phyloP scores from a whole-genome alignment of 106 monocot genomes.

The Agapanthus africanus region DNA sequence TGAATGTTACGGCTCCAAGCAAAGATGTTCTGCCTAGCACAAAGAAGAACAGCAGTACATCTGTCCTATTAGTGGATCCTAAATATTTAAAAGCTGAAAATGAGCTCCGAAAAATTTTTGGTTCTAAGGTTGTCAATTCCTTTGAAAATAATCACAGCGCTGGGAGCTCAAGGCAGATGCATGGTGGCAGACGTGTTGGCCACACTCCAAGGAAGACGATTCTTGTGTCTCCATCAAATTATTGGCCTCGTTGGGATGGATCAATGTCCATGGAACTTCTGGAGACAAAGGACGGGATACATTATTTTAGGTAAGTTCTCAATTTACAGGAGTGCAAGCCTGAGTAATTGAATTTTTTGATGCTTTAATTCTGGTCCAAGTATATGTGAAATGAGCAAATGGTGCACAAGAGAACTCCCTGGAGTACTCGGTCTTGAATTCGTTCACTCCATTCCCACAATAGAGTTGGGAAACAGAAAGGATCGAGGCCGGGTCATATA shows the following conservation, averaged over 20 bases:
- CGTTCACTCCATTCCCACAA: too few relatives aligned
- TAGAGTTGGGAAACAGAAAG: too few relatives aligned
- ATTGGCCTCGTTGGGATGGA: conserved; percentile 90
- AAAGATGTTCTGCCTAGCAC: conserved; percentile 13
- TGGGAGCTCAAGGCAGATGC: conserved; percentile 59
- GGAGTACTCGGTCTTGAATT: too few relatives aligned
- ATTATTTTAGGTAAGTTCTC: conserved; percentile 71
- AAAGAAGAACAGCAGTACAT: conserved; percentile 20
- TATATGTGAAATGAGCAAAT: background rate
- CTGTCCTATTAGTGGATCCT: conserved; percentile 59
- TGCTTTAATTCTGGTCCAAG: background rate
- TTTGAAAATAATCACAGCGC: conserved; percentile 56
- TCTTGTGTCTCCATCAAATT: conserved; percentile 61
- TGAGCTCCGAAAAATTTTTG: conserved; percentile 88
- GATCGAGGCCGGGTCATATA: too few relatives aligned
- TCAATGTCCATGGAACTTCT: conserved; percentile 87
- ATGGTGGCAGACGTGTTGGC: conserved; percentile 54
- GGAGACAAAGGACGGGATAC: conserved; percentile 60
- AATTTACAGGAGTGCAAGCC: background rate
- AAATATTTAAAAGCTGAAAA: conserved; percentile 91
- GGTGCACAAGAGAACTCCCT: too few relatives aligned
- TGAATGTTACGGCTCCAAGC: conserved; percentile 8
- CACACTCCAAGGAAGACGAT: conserved; percentile 69
- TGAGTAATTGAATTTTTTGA: conserved; percentile 2
- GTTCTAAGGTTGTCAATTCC: conserved; percentile 86